Conservation (phyloP, 2,329 filamentous ascomycete species). For the Arachnopeziza araneosa region DNA sequence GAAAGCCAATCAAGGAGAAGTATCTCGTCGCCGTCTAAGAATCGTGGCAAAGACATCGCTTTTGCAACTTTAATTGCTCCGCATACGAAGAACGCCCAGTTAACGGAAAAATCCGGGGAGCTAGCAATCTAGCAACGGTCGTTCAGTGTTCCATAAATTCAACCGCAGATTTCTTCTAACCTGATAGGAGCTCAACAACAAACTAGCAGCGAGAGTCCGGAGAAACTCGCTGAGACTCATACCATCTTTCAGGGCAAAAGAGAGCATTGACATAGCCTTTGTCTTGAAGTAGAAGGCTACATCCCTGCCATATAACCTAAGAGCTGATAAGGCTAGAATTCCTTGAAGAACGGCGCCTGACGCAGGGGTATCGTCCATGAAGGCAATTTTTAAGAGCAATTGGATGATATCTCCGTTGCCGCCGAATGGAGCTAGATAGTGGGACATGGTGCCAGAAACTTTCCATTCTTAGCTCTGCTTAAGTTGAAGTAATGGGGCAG, state of each 20-base stretch:
- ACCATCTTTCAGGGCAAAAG: constrained; percentile 1
- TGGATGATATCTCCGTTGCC: constrained; percentile 2
- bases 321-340: constrained; percentile 4
- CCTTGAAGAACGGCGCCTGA: constrained; percentile 4
- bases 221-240: constrained; percentile 6
- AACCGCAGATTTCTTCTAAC: constrained; percentile 1
- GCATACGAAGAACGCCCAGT: constrained; percentile 7
- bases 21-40: constrained; percentile 4
- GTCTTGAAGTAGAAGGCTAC: constrained; percentile 1
- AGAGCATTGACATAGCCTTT: constrained; percentile 7
- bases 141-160: not conserved
- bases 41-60: constrained; percentile 5
- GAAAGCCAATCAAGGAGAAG: constrained; percentile 7
- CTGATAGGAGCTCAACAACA: constrained; percentile 8
- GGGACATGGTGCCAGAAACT: not conserved
- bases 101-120: not conserved
- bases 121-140: not conserved
- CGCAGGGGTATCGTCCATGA: constrained; percentile 3
- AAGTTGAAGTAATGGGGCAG: not conserved
- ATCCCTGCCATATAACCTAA: constrained; percentile 3
- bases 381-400: constrained; percentile 3
- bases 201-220: constrained; percentile 5
- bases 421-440: constrained; percentile 3
- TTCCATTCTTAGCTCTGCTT: not conserved
- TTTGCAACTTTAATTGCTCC: constrained; percentile 8